phyloP scores from a whole-genome alignment of 2,329 filamentous ascomycete genomes.

The Chalaropsis thielavioides region DNA sequence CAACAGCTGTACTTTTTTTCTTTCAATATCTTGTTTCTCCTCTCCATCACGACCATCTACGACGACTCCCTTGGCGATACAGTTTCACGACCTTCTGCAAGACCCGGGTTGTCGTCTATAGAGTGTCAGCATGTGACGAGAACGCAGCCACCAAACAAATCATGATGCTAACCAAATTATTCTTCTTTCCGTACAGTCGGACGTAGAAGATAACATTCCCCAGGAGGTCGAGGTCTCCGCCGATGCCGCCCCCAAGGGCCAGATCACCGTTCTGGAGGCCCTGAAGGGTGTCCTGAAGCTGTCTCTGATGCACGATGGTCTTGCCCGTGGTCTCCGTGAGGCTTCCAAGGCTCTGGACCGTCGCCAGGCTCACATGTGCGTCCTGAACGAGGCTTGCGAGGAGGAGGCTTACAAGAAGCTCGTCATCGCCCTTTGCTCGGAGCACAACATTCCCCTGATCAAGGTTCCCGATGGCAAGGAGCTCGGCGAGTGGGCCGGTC shows the following conservation, averaged over 20 bases:
- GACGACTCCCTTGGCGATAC: background rate
- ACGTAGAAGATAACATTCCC: slow-evolving; percentile 98
- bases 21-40: background rate
- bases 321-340: slow-evolving; percentile 95
- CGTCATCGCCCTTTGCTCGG: slow-evolving; percentile 92
- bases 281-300: slow-evolving; percentile 99
- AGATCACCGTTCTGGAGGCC: slow-evolving; percentile 96
- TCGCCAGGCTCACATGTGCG: slow-evolving; percentile 98
- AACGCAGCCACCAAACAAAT: background rate
- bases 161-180: background rate
- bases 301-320: slow-evolving; percentile 97
- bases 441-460: slow-evolving; percentile 99
- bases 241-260: slow-evolving; percentile 73
- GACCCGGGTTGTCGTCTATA: background rate
- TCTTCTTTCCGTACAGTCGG: slow-evolving; percentile 51
- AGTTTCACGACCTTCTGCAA: background rate
- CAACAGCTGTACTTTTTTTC: background rate
- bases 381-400: slow-evolving; percentile 99
- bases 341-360: slow-evolving; percentile 97
- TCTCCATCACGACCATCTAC: slow-evolving; percentile 3
- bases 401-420: slow-evolving; percentile 99
- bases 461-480: slow-evolving; percentile 99
- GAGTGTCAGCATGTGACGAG: background rate
- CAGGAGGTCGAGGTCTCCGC: slow-evolving; percentile 94
- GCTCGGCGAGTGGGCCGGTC: slow-evolving; percentile 98